A percentile compares a stretch with the other conserved stretches of the same genome.
Conservation (phyloP, 108 stramenopile species). For the Skeletonema potamos region DNA sequence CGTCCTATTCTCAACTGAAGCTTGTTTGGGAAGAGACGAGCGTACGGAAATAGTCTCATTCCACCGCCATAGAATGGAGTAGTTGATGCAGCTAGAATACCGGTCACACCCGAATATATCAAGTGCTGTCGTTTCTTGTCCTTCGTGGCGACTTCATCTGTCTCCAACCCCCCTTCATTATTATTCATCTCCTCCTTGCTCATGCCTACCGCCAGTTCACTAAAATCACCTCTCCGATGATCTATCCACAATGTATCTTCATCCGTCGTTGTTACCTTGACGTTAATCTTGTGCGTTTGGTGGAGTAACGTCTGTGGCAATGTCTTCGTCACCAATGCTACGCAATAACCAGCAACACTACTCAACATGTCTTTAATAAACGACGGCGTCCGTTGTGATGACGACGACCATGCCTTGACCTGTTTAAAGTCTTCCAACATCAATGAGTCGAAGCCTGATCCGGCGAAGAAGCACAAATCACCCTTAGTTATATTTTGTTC, state of each 20-base stretch:
- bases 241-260: slow-evolving; percentile 65
- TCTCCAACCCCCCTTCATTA: too few species aligned
- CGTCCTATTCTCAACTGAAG: slow-evolving; percentile 64
- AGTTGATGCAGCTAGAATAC: slow-evolving; percentile 61
- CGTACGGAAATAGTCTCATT: slow-evolving; percentile 70
- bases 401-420: slow-evolving; percentile 52
- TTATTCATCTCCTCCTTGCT: not conserved
- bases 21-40: slow-evolving; percentile 47
- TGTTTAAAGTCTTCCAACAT: slow-evolving; percentile 70
- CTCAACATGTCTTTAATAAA: slow-evolving; percentile 44
- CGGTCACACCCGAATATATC: slow-evolving; percentile 61
- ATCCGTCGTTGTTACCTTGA: slow-evolving; percentile 46
- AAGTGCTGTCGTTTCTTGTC: slow-evolving; percentile 10
- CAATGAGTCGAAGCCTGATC: slow-evolving; percentile 69
- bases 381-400: slow-evolving; percentile 3
- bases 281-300: slow-evolving; percentile 48
- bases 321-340: slow-evolving; percentile 59
- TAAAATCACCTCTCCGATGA: slow-evolving; percentile 68
- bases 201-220: not conserved
- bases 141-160: not conserved
- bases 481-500: slow-evolving; percentile 15
- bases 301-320: slow-evolving; percentile 52
- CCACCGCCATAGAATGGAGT: slow-evolving; percentile 77
- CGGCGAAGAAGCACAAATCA: slow-evolving; percentile 78
- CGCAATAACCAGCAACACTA: slow-evolving; percentile 64